Evolutionary conservation across 495 filamentous ascomycete species (phyloP).

Genomic region (Penicillium salamii): DNA sequence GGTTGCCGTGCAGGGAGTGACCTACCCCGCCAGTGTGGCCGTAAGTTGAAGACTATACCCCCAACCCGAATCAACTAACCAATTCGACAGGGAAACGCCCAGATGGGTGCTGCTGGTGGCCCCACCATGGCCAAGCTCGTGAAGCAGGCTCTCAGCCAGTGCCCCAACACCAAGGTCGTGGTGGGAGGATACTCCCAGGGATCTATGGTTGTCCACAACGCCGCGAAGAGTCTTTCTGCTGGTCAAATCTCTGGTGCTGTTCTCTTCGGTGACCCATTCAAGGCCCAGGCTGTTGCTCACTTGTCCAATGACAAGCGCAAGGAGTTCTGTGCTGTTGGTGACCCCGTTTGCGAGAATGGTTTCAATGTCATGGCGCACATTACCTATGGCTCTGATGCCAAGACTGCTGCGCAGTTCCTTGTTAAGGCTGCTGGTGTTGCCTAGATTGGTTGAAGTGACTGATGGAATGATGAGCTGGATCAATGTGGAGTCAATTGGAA

Average conservation of each 20-base stretch:
- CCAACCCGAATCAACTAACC: neutral
- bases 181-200: constrained; percentile 60
- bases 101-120: constrained; percentile 42
- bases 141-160: constrained; percentile 43
- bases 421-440: constrained; percentile 29
- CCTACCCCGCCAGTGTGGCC: constrained; percentile 45
- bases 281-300: constrained; percentile 41
- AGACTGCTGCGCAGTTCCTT: constrained; percentile 47
- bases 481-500: neutral
- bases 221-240: constrained; percentile 33
- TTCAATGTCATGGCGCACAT: constrained; percentile 52
- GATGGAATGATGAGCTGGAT: no score
- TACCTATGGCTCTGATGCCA: constrained; percentile 46
- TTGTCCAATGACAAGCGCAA: constrained; percentile 43
- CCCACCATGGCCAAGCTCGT: constrained; percentile 48
- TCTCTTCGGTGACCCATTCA: constrained; percentile 60
- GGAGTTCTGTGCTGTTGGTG: constrained; percentile 50
- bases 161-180: constrained; percentile 60
- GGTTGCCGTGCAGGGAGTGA: constrained; percentile 55
- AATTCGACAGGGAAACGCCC: constrained; percentile 41
- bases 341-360: constrained; percentile 55
- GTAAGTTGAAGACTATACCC: constrained; percentile 17
- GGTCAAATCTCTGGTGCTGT: constrained; percentile 36
- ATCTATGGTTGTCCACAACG: constrained; percentile 51
- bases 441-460: constrained; percentile 1